Conservation (phyloP, 306 rosid species). For the Trichosanthes cucumerina region DNA sequence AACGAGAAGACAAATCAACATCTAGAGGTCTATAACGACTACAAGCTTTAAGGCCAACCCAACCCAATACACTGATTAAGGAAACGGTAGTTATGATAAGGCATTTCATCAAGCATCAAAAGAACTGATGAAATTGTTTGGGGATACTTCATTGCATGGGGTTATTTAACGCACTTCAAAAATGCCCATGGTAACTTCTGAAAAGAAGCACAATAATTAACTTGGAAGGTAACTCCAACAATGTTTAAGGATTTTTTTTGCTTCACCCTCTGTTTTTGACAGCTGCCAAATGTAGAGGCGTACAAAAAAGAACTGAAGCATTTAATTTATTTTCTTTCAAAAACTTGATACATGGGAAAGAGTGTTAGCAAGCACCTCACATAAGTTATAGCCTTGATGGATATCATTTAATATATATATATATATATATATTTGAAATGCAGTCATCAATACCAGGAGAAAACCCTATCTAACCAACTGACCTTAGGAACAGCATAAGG, state of each 20-base stretch:
- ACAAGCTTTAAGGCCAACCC: not conserved
- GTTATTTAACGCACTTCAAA: not conserved
- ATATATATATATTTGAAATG: not conserved
- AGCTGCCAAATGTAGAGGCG: not conserved
- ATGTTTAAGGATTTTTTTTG: not conserved
- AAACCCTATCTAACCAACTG: slow-evolving; percentile 15
- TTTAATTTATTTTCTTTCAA: not conserved
- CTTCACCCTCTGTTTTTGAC: not conserved
- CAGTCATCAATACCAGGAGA: not conserved
- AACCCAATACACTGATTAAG: not conserved
- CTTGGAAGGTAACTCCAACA: not conserved
- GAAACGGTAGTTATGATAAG: not conserved
- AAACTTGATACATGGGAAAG: not conserved
- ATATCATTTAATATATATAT: too few species aligned
- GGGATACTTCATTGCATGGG: not conserved
- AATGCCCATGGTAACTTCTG: not conserved
- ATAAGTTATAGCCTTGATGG: not conserved
- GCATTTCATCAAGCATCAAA: not conserved
- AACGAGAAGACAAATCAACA: slow-evolving; percentile 3
- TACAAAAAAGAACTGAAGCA: not conserved
- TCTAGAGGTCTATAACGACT: not conserved
- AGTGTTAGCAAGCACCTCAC: not conserved
- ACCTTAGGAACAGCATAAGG: slow-evolving; percentile 93
- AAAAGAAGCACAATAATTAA: not conserved
- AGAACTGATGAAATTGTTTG: not conserved